These are phyloP conservation scores for Lumnitzera racemosa DNA, from an alignment of 345 rosid species.

Conservation along the genomic window DNA sequence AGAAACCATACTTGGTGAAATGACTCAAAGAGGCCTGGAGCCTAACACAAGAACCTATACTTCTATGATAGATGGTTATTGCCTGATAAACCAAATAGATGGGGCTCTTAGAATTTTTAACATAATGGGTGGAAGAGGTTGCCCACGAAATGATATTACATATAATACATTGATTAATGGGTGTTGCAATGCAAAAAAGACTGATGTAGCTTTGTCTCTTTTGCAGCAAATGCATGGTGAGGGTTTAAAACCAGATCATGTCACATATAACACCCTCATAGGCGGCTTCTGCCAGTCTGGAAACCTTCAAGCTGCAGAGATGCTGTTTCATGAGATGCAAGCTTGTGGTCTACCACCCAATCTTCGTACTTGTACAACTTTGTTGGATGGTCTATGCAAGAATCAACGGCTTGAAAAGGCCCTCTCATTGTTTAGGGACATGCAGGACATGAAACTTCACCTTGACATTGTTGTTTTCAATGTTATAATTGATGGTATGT, in stretches of 20 bases:
- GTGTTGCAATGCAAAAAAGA: not conserved
- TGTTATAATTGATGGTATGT: constrained; percentile 1
- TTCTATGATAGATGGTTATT: not conserved
- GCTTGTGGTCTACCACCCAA: not conserved
- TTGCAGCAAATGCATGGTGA: constrained; percentile 7
- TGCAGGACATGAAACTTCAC: not conserved
- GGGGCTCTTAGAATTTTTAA: not conserved
- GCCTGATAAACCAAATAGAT: not conserved
- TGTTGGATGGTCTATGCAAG: constrained; percentile 3
- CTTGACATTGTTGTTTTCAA: not conserved
- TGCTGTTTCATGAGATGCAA: not conserved
- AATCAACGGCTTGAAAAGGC: not conserved
- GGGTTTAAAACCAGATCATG: constrained; percentile 2
- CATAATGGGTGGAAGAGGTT: not conserved
- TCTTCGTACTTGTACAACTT: not conserved
- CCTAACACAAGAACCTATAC: not conserved
- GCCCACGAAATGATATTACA: constrained; percentile 1
- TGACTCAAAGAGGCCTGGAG: not conserved
- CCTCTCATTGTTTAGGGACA: not conserved
- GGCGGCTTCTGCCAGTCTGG: constrained; percentile 3
- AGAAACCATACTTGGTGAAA: not conserved
- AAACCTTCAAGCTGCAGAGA: not conserved
- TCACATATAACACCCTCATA: not conserved
- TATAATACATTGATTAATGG: not conserved
- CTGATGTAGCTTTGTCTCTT: constrained; percentile 5